These are phyloP conservation scores for Pisolithus marmoratus DNA, from an alignment of 768 basidiomycete species.

Conservation along the genomic window DNA sequence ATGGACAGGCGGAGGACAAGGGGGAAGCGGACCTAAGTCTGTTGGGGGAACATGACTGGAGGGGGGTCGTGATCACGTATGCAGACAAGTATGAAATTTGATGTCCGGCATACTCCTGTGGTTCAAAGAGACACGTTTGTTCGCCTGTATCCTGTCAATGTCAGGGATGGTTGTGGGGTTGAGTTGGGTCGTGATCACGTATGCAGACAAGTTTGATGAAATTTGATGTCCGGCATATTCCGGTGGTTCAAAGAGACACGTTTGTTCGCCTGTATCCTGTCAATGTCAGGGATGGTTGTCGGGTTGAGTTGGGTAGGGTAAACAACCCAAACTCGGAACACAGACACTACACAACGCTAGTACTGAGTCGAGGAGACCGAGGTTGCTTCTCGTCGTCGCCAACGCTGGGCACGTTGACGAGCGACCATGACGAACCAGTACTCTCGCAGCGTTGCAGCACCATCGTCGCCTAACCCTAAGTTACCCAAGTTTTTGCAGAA, in stretches of 20 bases:
- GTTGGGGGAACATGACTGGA: too few relatives aligned
- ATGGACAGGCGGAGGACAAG: too few relatives aligned
- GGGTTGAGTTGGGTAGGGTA: conserved; percentile 2
- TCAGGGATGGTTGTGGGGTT: neutral
- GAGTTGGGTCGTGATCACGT: neutral
- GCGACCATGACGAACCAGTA: conserved; percentile 41
- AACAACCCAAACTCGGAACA: conserved; percentile 24
- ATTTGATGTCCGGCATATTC: too few relatives aligned
- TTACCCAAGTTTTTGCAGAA: conserved; percentile 67
- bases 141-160: neutral
- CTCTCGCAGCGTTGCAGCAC: conserved; percentile 36
- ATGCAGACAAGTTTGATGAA: too few relatives aligned
- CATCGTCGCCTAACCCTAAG: conserved; percentile 45
- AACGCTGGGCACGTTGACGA: conserved; percentile 5
- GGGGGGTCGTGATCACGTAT: too few relatives aligned
- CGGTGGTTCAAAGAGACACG: too few relatives aligned
- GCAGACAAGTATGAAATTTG: too few relatives aligned
- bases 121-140: too few relatives aligned
- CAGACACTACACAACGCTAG: neutral
- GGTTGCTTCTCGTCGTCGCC: conserved; percentile 16
- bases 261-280: neutral
- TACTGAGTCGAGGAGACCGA: neutral
- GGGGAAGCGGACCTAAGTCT: too few relatives aligned
- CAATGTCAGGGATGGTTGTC: neutral
- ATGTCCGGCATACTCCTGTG: too few relatives aligned